Conservation (phyloP, 129 eudicot species). For the carrot (Daucus carota) region DH1_v3.0 NC_030382.2:43771001-43771500, state of each 20-base stretch:
- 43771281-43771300: conserved; percentile 93
- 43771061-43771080: no score
- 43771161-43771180: conserved; percentile 19
- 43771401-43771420: conserved; percentile 73
- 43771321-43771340: conserved; percentile 62
- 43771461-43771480: conserved; percentile 8
- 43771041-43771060: conserved; percentile 99
- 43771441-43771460: conserved; percentile 52
- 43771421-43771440: conserved; percentile 98
- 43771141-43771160: background rate
- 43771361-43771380: conserved; percentile 65
- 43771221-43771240: conserved; percentile 66
- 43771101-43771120: background rate
- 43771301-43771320: conserved; percentile 75
- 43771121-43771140: background rate
- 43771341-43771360: conserved; percentile 71
- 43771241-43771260: conserved; percentile 61
- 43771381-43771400: conserved; percentile 64
- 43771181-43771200: conserved; percentile 99
- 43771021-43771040: conserved; percentile 86
- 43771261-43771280: conserved; percentile 89
- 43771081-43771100: no score
- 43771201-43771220: conserved; percentile 67
- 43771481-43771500: background rate
- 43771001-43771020: conserved; percentile 80